These are phyloP conservation scores for Plasmodium malariae DNA, from an alignment of 169 alveolate genomes.

Conservation along the genomic window DNA sequence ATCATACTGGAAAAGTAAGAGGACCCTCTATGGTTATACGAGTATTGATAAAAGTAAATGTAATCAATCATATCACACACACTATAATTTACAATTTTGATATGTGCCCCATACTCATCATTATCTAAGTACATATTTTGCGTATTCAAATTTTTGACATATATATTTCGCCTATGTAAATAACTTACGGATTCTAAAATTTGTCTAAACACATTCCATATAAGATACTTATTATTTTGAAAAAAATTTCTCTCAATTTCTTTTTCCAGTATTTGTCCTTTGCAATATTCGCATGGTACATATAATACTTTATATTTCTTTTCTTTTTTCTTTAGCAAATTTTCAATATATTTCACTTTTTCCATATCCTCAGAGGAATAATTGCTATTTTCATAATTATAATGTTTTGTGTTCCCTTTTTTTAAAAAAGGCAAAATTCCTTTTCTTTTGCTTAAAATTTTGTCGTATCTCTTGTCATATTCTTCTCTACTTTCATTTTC, in stretches of 20 bases:
- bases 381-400: too few species aligned
- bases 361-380: too few species aligned
- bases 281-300: slow-evolving; percentile 67
- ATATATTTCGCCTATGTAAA: slow-evolving; percentile 48
- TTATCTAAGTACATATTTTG: slow-evolving; percentile 48
- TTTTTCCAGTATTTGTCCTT: slow-evolving; percentile 56
- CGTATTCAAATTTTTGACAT: slow-evolving; percentile 44
- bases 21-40: slow-evolving; percentile 13
- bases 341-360: slow-evolving; percentile 22
- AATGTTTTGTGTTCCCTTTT: too few species aligned
- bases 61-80: slow-evolving; percentile 47
- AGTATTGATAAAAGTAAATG: slow-evolving; percentile 42
- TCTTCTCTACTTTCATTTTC: background rate
- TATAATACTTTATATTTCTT: slow-evolving; percentile 30
- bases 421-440: too few species aligned
- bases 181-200: slow-evolving; percentile 50
- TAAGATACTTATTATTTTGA: slow-evolving; percentile 60
- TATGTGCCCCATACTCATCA: slow-evolving; percentile 58
- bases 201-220: slow-evolving; percentile 66
- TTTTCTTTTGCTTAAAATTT: too few species aligned
- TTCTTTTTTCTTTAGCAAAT: slow-evolving; percentile 11
- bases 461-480: too few species aligned
- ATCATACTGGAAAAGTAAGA: slow-evolving; percentile 9
- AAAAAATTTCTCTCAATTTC: slow-evolving; percentile 48
- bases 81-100: slow-evolving; percentile 61